Evolutionary conservation across 2,329 filamentous ascomycete species (phyloP).

Genomic region (Seiridium unicorne): DNA sequence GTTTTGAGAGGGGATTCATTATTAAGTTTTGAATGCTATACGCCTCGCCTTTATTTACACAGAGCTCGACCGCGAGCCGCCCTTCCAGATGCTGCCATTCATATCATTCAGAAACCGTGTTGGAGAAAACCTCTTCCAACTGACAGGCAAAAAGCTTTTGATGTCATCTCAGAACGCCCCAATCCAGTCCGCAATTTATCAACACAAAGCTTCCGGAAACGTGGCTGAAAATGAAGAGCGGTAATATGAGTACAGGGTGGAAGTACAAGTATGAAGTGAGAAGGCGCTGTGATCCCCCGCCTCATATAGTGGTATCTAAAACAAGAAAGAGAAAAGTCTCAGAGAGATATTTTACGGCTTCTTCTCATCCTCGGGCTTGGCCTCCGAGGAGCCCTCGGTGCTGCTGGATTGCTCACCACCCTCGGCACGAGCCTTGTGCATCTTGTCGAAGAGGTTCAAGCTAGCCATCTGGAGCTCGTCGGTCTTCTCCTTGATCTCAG

Average conservation of each 20-base stretch:
- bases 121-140: conserved; percentile 17
- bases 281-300: conserved; percentile 32
- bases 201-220: conserved; percentile 32
- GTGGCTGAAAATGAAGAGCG: conserved; percentile 27
- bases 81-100: conserved; percentile 39
- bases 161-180: conserved; percentile 32
- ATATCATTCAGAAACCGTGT: conserved; percentile 41
- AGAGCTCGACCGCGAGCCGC: conserved; percentile 37
- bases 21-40: conserved; percentile 43
- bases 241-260: conserved; percentile 49
- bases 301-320: conserved; percentile 20
- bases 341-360: conserved; percentile 54
- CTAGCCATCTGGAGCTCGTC: conserved; percentile 95
- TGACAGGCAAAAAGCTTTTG: conserved; percentile 24
- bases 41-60: conserved; percentile 37
- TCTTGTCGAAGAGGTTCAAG: conserved; percentile 98
- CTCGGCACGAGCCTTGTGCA: conserved; percentile 88
- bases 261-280: conserved; percentile 40
- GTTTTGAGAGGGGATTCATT: conserved; percentile 55
- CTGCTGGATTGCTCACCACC: conserved; percentile 44
- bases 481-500: conserved; percentile 97
- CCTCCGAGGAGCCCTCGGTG: conserved; percentile 20
- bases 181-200: conserved; percentile 25
- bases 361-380: conserved; percentile 59
- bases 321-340: conserved; percentile 13